Base-by-base conservation (phyloP, 2,329 filamentous ascomycete species). In the Aspergillus udagawae region DNA sequence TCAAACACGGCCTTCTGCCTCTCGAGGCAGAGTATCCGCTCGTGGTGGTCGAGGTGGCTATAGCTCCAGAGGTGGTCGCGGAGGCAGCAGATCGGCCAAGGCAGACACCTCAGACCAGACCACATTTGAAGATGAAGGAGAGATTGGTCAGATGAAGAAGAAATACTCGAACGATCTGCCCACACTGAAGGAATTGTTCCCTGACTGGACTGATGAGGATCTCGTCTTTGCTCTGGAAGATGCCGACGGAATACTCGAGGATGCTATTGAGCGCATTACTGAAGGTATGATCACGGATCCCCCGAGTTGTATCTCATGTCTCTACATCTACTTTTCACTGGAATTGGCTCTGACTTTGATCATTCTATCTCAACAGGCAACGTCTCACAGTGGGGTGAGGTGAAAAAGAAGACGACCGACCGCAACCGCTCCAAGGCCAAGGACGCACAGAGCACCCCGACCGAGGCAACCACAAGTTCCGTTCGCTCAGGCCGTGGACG, bases 141-240 rank as follows among this genome's bases (percentile, higher is more conserved):
- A 97, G 77, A 84, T 97, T 65, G 90, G 89, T 72, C 86, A 95
- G 78, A 86, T 97, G 73, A 95, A 95, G 84, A 92, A 91, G 82
- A 87, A 90, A 75, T 94, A 96, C 73, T 84, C 89, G 70, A 80
- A 81, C 70, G 90, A 93, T 79, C 84, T 96, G 67, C 82, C 82
- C 61, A 86, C 88, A 69, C 86, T 99, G 74, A 92, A 91, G 79
- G 92, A 96, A 75, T 87, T 97, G 80, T 97, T 96, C 80, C 86
- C 91, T 59, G 89, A 92, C 76, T 97, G 93, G 94, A 93, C 92
- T 67, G 91, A 96, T 71, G 91, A 92, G 75, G 93, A 97, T 75
- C 86, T 97, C 63, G 86, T 97, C 63, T 94, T 94, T 74, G 92
- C 92, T 61, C 83, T 99, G 59, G 86, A 96, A 76, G 94, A 99